Base-by-base conservation (phyloP, 2,329 filamentous ascomycete genomes). In the Alternaria alternata region DNA sequence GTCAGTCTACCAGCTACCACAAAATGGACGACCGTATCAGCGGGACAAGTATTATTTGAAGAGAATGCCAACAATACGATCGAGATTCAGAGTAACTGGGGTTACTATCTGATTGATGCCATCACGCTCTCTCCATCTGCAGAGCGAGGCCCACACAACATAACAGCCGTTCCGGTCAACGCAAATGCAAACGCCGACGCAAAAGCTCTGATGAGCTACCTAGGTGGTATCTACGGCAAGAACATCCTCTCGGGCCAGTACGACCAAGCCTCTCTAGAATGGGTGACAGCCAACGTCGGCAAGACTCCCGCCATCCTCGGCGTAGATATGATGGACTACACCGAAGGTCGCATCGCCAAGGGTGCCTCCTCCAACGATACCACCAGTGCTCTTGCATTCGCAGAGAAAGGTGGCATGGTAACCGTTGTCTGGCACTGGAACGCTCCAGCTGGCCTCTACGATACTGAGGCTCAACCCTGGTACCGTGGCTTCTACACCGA, bases 341-440 rank as follows among this genome's bases (percentile, higher is more conserved):
- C 78, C 16, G 81, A 82, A 1, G 81, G 79, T 6, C 79, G 83
- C 24, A 82, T 80, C 12, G 79, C 80, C 51, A 72, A 71, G 7
- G 82, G 81, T 28, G 78, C 79, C 1, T 71, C 73, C 9, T 79
- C 78, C 26, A 81, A 75, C 0, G 75, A 82, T 18, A 76, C 84
- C 5, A 81, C 84, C 57, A 80, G 84, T 18, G 82, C 81, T n/a
- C 80, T 84, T 47, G 73, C 74, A 2, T 82, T 81, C 62, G 74
- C 78, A 47, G 68, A 75, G 32, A 72, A 75, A 6, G 82, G 82
- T 42, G 82, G 83, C 7, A 83, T 85, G 54, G 71, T 84, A 24
- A 80, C 82, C 0, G 79, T 83, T 32, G 73, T 78, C 18, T 85
- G 83, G 83, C 83, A 84, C 68, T 84, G 82, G 82, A 81, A 82